phyloP scores from a whole-genome alignment of 73 alveolate genomes.

The Tetrahymena elliotti region DNA sequence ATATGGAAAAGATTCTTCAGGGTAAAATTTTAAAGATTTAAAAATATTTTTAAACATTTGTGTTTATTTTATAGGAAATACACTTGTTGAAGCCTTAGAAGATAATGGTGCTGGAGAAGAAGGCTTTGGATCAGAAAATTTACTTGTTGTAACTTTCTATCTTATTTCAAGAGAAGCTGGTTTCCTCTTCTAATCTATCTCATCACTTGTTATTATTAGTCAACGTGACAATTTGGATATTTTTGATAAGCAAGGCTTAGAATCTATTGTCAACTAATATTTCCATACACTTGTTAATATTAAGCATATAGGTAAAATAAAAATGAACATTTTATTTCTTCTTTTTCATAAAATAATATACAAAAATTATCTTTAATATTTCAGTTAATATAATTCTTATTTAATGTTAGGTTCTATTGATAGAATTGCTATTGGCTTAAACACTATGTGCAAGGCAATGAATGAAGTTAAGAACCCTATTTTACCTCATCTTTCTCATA shows the following conservation, averaged over 20 bases:
- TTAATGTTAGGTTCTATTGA: constrained; percentile 2
- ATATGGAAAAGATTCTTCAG: constrained; percentile 15
- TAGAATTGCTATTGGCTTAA: constrained; percentile 38
- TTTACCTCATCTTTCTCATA: constrained; percentile 27
- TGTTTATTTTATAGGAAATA: neutral
- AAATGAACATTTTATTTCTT: too few relatives aligned
- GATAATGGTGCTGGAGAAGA: neutral
- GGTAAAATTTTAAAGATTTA: neutral
- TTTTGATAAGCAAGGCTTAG: constrained; percentile 4
- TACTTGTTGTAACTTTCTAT: constrained; percentile 29
- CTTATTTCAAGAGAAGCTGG: constrained; percentile 39
- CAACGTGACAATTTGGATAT: neutral
- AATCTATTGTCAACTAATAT: constrained; percentile 6
- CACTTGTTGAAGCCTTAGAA: constrained; percentile 29
- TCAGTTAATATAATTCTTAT: too few relatives aligned
- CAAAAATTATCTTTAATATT: too few relatives aligned
- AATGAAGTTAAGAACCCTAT: constrained; percentile 3
- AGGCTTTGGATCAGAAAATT: constrained; percentile 29
- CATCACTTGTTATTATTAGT: neutral
- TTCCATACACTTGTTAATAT: constrained; percentile 35
- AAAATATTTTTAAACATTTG: neutral
- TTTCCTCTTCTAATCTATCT: constrained; percentile 24
- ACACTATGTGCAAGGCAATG: constrained; percentile 31
- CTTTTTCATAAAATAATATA: too few relatives aligned
- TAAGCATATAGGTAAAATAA: constrained; percentile 25